Evolutionary conservation across 116 monocot genomes (phyloP).

Genomic region (Iris pallida): DNA sequence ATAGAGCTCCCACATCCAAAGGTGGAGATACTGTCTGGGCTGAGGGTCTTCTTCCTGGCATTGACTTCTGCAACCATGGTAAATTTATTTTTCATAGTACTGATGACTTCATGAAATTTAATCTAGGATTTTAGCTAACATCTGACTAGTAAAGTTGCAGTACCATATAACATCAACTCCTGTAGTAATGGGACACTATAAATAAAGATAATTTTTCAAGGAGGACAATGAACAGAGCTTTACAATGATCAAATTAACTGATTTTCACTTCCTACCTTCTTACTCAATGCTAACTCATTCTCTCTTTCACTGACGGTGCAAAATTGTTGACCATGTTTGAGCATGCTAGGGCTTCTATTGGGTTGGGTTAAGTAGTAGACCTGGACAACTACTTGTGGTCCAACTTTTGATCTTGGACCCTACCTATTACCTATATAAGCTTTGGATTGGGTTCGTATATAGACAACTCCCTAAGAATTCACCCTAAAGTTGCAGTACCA

Average conservation of each 20-base stretch:
- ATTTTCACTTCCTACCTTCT: no score
- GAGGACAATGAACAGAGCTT: not conserved
- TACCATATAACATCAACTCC: not conserved
- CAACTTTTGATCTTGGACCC: no score
- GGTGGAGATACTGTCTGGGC: constrained; percentile 67
- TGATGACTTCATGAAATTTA: not conserved
- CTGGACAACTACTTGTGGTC: no score
- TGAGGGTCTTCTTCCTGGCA: constrained; percentile 94
- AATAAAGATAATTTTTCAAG: not conserved
- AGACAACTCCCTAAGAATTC: no score
- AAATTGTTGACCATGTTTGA: no score
- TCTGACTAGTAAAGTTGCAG: not conserved
- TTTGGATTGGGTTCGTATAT: no score
- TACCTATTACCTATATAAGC: no score
- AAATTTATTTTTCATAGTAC: constrained; percentile 6
- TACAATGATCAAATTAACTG: not conserved
- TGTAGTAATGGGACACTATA: not conserved
- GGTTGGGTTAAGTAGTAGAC: no score
- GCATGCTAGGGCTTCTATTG: no score
- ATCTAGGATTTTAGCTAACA: not conserved
- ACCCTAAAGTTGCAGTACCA: not conserved
- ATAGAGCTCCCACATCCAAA: constrained; percentile 22
- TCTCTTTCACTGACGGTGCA: no score
- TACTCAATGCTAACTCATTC: no score
- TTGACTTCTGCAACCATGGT: constrained; percentile 99